phyloP scores from a whole-genome alignment of 2,329 filamentous ascomycete species.

The Fusarium sp. region DNA sequence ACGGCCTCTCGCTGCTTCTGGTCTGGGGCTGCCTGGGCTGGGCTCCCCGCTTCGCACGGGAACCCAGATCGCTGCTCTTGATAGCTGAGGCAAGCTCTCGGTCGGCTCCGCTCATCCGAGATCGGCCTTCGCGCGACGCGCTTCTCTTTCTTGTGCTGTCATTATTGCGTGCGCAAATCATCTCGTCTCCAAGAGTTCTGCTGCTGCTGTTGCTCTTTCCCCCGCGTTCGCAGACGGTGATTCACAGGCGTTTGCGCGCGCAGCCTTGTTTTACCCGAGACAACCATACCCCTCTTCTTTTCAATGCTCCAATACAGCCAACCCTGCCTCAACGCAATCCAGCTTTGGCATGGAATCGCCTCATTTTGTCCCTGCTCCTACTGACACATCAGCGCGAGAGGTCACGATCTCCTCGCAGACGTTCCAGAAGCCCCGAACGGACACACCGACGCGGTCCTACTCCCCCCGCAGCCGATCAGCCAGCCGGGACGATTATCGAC shows the following conservation, averaged over 20 bases:
- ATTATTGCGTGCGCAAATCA: conserved; percentile 6
- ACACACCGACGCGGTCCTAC: conserved; percentile 79
- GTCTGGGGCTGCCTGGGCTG: conserved; percentile 11
- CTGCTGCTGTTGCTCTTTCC: conserved; percentile 5
- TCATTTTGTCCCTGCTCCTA: conserved; percentile 17
- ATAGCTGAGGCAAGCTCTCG: conserved; percentile 22
- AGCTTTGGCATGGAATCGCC: conserved; percentile 30
- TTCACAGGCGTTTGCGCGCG: conserved; percentile 23
- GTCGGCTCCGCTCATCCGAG: conserved; percentile 40
- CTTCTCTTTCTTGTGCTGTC: conserved; percentile 8
- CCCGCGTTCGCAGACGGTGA: conserved; percentile 23
- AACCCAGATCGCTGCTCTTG: conserved; percentile 27
- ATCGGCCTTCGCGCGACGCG: conserved; percentile 30
- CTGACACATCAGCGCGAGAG: conserved; percentile 78
- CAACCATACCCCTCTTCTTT: conserved; percentile 22
- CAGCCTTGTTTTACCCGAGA: conserved; percentile 17
- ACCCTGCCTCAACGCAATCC: conserved; percentile 16
- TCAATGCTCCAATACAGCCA: conserved; percentile 5
- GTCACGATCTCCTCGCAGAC: conserved; percentile 81
- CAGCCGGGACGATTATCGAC: conserved; percentile 82
- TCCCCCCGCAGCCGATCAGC: conserved; percentile 81
- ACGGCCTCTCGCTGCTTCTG: conserved; percentile 26
- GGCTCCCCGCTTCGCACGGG: conserved; percentile 35
- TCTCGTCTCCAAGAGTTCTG: not conserved
- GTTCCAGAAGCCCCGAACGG: conserved; percentile 85